Percentiles rank a stretch among this genome's conserved stretches.
Conservation (phyloP, 352 stramenopile species). For the Phytopythium oedochilum region DNA sequence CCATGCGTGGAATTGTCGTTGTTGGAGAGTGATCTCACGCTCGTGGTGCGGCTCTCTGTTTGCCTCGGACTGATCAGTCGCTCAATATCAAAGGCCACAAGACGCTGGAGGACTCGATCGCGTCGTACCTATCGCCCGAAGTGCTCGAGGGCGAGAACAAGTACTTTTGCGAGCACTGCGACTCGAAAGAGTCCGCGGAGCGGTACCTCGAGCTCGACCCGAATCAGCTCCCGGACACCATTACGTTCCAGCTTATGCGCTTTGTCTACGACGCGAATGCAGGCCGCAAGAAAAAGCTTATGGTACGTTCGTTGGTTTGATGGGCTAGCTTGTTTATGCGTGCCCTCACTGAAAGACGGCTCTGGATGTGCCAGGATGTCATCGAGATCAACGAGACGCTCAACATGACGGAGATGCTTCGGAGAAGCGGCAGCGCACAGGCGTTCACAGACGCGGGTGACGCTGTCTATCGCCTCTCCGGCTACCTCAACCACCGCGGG, state of each 20-base stretch:
- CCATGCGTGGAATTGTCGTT: not conserved
- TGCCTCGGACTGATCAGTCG: constrained; percentile 25
- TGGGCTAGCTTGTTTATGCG: too few relatives aligned
- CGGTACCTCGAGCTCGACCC: constrained; percentile 67
- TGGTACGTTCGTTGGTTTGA: constrained; percentile 38
- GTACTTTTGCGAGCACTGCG: constrained; percentile 80
- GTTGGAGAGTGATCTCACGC: not conserved
- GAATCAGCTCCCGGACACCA: constrained; percentile 45
- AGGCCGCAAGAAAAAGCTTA: constrained; percentile 82
- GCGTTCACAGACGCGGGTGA: constrained; percentile 33
- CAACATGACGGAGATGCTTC: constrained; percentile 68
- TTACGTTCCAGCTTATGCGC: constrained; percentile 81
- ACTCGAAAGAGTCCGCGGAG: constrained; percentile 70
- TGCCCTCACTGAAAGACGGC: too few relatives aligned
- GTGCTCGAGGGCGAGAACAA: constrained; percentile 83
- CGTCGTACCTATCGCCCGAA: constrained; percentile 68
- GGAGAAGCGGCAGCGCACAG: constrained; percentile 30
- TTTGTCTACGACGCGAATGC: constrained; percentile 83
- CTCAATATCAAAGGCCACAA: constrained; percentile 85
- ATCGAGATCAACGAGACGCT: constrained; percentile 79
- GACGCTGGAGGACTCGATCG: constrained; percentile 61
- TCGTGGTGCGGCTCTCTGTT: not conserved
- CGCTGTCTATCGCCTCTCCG: constrained; percentile 64
- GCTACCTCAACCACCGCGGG: constrained; percentile 79
- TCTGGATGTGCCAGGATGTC: constrained; percentile 47